A percentile compares a stretch with the other conserved stretches of the same genome.
These are phyloP conservation scores for Aspergillus terreus DNA, from an alignment of 2,329 filamentous ascomycete species.

Conservation along the genomic window DNA sequence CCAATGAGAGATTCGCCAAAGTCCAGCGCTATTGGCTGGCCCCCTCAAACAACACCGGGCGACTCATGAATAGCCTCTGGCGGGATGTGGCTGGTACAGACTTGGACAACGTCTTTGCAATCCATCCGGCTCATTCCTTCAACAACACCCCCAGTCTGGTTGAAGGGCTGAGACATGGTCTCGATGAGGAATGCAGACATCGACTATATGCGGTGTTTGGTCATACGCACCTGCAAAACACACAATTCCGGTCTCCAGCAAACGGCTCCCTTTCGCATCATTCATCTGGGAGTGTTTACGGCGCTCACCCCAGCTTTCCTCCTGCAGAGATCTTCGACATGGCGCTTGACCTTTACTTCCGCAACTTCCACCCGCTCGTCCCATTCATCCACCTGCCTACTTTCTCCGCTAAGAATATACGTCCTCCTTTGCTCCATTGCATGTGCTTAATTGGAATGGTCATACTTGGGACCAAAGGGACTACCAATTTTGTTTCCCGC, in stretches of 20 bases:
- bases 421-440: slow-evolving; percentile 45
- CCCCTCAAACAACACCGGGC: slow-evolving; percentile 33
- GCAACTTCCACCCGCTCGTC: slow-evolving; percentile 51
- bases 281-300: slow-evolving; percentile 18
- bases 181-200: slow-evolving; percentile 42
- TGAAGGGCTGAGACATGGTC: slow-evolving; percentile 32
- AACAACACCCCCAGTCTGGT: slow-evolving; percentile 17
- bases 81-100: slow-evolving; percentile 33
- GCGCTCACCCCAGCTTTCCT: slow-evolving; percentile 39
- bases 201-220: slow-evolving; percentile 38
- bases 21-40: slow-evolving; percentile 43
- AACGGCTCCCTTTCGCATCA: slow-evolving; percentile 11
- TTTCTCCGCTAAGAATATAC: slow-evolving; percentile 48
- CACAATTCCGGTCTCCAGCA: slow-evolving; percentile 15
- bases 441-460: slow-evolving; percentile 54
- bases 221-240: slow-evolving; percentile 15
- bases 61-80: slow-evolving; percentile 42
- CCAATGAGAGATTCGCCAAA: slow-evolving; percentile 40
- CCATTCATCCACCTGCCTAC: slow-evolving; percentile 54
- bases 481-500: slow-evolving; percentile 47
- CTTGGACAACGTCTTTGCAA: slow-evolving; percentile 40
- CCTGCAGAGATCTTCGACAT: slow-evolving; percentile 54
- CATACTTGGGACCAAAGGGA: slow-evolving; percentile 50
- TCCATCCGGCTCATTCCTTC: slow-evolving; percentile 18
- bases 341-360: slow-evolving; percentile 52